These are phyloP conservation scores for Jasminum sambac DNA, from an alignment of 257 asterid species.

Conservation along the genomic window DNA sequence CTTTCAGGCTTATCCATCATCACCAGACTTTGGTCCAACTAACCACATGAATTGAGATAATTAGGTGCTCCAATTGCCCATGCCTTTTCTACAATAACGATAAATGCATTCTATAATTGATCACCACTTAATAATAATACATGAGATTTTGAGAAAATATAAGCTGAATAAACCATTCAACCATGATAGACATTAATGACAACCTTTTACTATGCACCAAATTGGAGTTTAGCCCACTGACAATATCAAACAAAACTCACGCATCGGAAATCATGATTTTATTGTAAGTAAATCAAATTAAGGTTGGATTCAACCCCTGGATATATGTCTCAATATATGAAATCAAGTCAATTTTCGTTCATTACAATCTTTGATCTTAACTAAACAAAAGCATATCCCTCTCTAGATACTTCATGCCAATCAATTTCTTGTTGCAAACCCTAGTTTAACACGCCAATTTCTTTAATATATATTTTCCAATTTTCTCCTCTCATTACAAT, in stretches of 20 bases:
- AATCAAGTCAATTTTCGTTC: constrained; percentile 15
- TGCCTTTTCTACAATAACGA: too few relatives aligned
- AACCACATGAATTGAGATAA: too few relatives aligned
- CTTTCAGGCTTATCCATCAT: too few relatives aligned
- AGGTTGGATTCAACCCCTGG: not conserved
- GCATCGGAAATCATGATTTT: not conserved
- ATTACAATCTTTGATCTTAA: constrained; percentile 21
- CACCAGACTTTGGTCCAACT: too few relatives aligned
- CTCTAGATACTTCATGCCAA: constrained; percentile 19
- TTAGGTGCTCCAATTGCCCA: too few relatives aligned
- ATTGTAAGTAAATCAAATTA: not conserved
- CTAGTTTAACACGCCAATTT: constrained; percentile 21
- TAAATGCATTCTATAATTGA: too few relatives aligned
- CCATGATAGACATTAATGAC: not conserved
- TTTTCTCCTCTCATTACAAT: constrained; percentile 1
- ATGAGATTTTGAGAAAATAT: too few relatives aligned
- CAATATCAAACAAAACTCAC: constrained; percentile 18
- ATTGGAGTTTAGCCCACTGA: not conserved
- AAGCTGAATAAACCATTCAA: not conserved
- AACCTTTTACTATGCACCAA: not conserved
- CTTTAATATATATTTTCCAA: not conserved
- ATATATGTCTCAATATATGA: not conserved
- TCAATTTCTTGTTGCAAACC: constrained; percentile 35
- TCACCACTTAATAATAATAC: too few relatives aligned
- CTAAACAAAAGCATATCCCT: constrained; percentile 33